Evolutionary conservation across 1,284 basidiomycete genomes (phyloP), one percentile per base, ranked within the genome.

Genomic region (Malassezia obtusa): DNA sequence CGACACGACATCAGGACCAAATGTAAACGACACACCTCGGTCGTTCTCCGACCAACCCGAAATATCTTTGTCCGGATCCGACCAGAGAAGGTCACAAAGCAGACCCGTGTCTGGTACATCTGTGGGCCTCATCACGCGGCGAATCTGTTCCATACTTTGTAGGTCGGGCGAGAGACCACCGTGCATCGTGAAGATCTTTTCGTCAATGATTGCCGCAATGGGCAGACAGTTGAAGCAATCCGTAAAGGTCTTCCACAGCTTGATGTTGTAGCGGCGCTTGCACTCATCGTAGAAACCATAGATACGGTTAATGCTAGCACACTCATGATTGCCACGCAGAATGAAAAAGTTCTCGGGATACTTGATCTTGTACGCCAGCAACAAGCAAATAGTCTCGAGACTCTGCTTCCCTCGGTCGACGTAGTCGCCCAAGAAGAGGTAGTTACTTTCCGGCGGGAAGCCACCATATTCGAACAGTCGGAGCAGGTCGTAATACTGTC

Each of bases 41-140:
- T 98, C 92, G 75, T 98, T 98, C 79, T 98, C 92, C 74, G 88
- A 91, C 92, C 92, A 98, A 10, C 91, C 92, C 25, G 90, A 92
- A 70, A 96, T 95, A 74, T 96, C 92, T 78, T 98, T 96, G 80
- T 96, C 92, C 38, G 92, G 92, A 78, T 98, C 92, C 55, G 92
- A 96, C 92, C 92, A 98, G 65, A 98, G 79, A 56, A 98, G 80
- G 77, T 98, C 92, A 75, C 90, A 96, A 41, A 98, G 82, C 51
- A 96, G 80, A 87, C 90, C 91, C 61, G 90, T 95, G 78, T 98
- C 92, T 61, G 94, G 92, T 50, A 98, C 92, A 77, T 98, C 92
- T 56, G 92, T 98, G 35, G 92, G 94, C 78, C 92, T 81, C 92
- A 96, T 96, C 46, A 98, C 91, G 75, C 92, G 83, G 76, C 94